Evolutionary conservation across 106 monocot species (phyloP).

Genomic region (Gastrodia elata): DNA sequence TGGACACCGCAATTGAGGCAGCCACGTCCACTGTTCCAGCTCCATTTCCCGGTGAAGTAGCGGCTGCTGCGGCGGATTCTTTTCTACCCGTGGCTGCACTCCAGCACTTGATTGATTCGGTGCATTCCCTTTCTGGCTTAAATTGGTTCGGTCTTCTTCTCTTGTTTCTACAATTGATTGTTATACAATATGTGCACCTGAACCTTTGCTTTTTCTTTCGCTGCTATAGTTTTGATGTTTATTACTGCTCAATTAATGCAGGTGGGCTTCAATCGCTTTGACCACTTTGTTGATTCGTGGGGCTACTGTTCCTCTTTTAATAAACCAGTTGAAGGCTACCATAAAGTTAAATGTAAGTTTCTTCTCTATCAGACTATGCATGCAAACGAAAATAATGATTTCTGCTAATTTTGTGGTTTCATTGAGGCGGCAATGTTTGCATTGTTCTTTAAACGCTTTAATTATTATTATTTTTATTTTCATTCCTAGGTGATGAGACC

Average conservation of each 20-base stretch:
- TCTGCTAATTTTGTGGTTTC: background rate
- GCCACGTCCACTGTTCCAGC: slow-evolving; percentile 1
- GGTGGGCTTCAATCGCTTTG: slow-evolving; percentile 83
- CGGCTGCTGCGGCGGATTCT: slow-evolving; percentile 9
- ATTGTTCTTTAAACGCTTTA: background rate
- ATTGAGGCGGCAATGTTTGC: background rate
- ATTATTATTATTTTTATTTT: background rate
- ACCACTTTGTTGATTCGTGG: slow-evolving; percentile 73
- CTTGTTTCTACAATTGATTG: background rate
- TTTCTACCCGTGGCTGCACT: slow-evolving; percentile 11
- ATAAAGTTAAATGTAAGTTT: slow-evolving; percentile 56
- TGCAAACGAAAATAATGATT: too few relatives aligned
- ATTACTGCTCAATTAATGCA: slow-evolving; percentile 9
- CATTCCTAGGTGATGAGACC: slow-evolving; percentile 16
- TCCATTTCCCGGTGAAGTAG: slow-evolving; percentile 39
- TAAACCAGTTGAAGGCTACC: slow-evolving; percentile 68
- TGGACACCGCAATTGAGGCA: background rate
- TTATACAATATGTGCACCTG: background rate
- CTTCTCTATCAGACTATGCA: background rate
- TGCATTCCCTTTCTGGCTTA: slow-evolving; percentile 9
- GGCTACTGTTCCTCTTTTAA: slow-evolving; percentile 50
- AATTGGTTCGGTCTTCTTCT: slow-evolving; percentile 6
- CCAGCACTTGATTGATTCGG: slow-evolving; percentile 12
- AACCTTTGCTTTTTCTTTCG: background rate
- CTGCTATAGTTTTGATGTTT: background rate